These are phyloP conservation scores for Stemphylium lycopersici DNA, from an alignment of 2,329 filamentous ascomycete species.

Conservation along the genomic window DNA sequence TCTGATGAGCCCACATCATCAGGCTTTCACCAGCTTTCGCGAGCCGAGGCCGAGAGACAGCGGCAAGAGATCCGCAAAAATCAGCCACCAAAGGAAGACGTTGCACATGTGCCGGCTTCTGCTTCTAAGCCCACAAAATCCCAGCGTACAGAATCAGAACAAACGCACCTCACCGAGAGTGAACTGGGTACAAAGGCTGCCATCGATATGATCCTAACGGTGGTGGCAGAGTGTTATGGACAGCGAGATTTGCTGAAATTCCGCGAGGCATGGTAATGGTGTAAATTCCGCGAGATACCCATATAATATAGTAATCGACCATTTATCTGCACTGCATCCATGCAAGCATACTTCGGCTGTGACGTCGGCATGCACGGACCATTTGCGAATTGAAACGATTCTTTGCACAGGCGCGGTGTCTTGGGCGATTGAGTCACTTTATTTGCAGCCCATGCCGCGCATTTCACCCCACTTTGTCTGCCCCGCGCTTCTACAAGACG, in stretches of 20 bases:
- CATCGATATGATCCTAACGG: slow-evolving; percentile 88
- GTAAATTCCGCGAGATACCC: background rate
- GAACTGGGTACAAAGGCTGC: slow-evolving; percentile 64
- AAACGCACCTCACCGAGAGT: slow-evolving; percentile 49
- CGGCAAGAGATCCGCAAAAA: slow-evolving; percentile 21
- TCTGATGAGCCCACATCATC: background rate
- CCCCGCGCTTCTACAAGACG: slow-evolving; percentile 37
- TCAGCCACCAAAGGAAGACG: slow-evolving; percentile 1
- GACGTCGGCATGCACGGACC: slow-evolving; percentile 25
- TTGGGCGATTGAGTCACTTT: slow-evolving; percentile 36
- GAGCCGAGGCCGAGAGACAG: slow-evolving; percentile 31
- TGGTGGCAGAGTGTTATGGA: slow-evolving; percentile 87
- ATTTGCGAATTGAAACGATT: slow-evolving; percentile 14
- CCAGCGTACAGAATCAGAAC: background rate
- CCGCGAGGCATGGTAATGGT: slow-evolving; percentile 56
- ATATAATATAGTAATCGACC: slow-evolving; percentile 7
- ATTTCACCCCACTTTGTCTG: slow-evolving; percentile 39
- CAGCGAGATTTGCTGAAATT: slow-evolving; percentile 84
- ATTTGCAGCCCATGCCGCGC: slow-evolving; percentile 38
- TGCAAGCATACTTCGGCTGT: slow-evolving; percentile 3
- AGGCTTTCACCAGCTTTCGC: slow-evolving; percentile 11
- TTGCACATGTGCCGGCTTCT: background rate
- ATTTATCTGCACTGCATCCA: background rate
- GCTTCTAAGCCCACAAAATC: background rate
- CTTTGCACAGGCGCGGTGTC: slow-evolving; percentile 26